Conservation (phyloP, 2,329 filamentous ascomycete species). For the Calonectria montana region DNA sequence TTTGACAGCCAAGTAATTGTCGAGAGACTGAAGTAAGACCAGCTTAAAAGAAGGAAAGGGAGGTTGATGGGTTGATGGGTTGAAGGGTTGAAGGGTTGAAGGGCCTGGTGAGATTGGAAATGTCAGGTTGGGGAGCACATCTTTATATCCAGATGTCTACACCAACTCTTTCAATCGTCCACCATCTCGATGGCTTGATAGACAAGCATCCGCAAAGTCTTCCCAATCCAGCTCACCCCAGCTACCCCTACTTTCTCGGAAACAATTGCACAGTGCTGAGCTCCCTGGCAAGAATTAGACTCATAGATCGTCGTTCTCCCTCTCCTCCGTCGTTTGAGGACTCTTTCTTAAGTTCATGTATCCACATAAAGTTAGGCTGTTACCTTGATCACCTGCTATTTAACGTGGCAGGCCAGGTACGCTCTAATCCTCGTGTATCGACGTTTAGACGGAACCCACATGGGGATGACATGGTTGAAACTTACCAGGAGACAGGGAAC, state of each 20-base stretch:
- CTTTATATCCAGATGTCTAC: neutral
- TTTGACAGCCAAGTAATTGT: neutral
- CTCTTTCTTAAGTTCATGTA: neutral
- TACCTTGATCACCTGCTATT: neutral
- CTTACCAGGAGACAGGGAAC: neutral
- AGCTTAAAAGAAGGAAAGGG: conserved; percentile 1
- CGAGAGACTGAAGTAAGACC: conserved; percentile 1
- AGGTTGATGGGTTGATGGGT: neutral
- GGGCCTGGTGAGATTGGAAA: neutral
- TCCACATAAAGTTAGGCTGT: neutral
- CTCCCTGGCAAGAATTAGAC: neutral
- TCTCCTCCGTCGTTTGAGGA: neutral
- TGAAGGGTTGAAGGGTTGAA: neutral
- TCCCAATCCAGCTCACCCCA: neutral
- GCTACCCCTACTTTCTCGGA: neutral
- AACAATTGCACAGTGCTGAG: neutral
- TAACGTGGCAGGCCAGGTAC: neutral
- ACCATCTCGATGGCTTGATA: neutral
- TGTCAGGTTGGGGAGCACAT: neutral
- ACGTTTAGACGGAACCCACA: neutral
- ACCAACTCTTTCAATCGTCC: neutral
- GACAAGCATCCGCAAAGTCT: neutral
- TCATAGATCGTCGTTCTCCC: neutral
- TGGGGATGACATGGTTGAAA: neutral
- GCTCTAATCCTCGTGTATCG: neutral